Base-by-base conservation (phyloP, 1,284 basidiomycete species). In the Leccinum cinnamomeum region DNA sequence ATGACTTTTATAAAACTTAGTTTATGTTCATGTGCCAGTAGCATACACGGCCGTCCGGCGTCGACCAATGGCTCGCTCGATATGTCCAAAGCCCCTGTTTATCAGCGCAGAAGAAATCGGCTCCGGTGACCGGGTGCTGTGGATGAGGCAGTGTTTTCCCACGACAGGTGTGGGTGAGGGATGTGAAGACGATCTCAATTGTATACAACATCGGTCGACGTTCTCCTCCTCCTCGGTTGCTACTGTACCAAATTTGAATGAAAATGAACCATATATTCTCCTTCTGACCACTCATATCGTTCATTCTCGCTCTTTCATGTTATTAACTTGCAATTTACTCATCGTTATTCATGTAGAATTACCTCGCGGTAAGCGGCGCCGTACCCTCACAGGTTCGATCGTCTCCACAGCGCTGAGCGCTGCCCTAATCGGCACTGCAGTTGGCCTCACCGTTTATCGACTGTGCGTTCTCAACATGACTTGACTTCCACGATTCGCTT, bases 381-480 rank as follows among this genome's bases (percentile, higher is more conserved):
- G 81, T 68, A 87, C 87, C 64, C 81, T 92, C 75, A 86, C 89
- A 65, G 89, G 89, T 65, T 88, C 88, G 62, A 87, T 92, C 69
- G 84, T 91, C 66, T 89, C 89, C 16, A 90, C 89, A 37, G 90
- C 90, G 62, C 79, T 92, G 75, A 90, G 83, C 77, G 90, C 90
- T 66, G 91, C 89, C 57, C 82, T 92, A 64, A 89, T 92, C 64
- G 90, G 90, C 63, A 88, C 89, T 39, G 91, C 91, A 16, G 90
- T 92, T 57, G 90, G 91, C 64, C 80, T 92, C 66, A 91, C 90
- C 56, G 89, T 91, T 53, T 92, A 91, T 78, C 84, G 90, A 75
- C 78, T 92, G 91, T 92, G 73, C 78, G 89, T 81, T 46, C 55
- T 62, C 57, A 41, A 41, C 30, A 58, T 53, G 56, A 53, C 33